A percentile compares a stretch with the other conserved stretches of the same genome.
Conservation (phyloP, 345 rosid genomes). For the Pistacia atlantica region DNA sequence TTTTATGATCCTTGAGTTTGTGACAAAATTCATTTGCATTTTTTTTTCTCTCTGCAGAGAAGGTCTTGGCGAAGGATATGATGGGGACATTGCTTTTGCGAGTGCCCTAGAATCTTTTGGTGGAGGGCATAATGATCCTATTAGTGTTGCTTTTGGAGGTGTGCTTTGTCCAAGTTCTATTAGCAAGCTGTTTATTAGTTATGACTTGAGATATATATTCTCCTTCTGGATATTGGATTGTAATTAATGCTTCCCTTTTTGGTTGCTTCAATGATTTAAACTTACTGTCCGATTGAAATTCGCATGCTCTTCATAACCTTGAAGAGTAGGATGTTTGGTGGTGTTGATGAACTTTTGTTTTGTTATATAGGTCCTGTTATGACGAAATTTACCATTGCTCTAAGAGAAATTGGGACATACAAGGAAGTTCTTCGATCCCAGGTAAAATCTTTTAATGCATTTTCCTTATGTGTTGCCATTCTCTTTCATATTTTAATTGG, state of each 20-base stretch:
- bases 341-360: slow-evolving; percentile 23
- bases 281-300: neutral
- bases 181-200: neutral
- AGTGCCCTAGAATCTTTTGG: slow-evolving; percentile 97
- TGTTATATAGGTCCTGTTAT: slow-evolving; percentile 83
- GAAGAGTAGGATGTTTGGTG: neutral
- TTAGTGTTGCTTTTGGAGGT: slow-evolving; percentile 99
- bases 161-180: slow-evolving; percentile 14
- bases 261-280: neutral
- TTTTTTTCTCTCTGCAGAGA: slow-evolving; percentile 58
- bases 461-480: neutral
- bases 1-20: no score
- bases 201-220: slow-evolving; percentile 7
- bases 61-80: slow-evolving; percentile 97
- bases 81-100: slow-evolving; percentile 97
- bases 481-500: no score
- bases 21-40: slow-evolving; percentile 1
- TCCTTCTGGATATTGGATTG: slow-evolving; percentile 13
- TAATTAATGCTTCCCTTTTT: neutral
- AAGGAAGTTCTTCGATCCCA: slow-evolving; percentile 99
- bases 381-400: slow-evolving; percentile 98
- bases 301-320: neutral
- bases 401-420: slow-evolving; percentile 98
- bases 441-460: slow-evolving; percentile 42
- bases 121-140: slow-evolving; percentile 98